These are phyloP conservation scores for Misopates orontium DNA, from an alignment of 257 asterid genomes.

Conservation along the genomic window DNA sequence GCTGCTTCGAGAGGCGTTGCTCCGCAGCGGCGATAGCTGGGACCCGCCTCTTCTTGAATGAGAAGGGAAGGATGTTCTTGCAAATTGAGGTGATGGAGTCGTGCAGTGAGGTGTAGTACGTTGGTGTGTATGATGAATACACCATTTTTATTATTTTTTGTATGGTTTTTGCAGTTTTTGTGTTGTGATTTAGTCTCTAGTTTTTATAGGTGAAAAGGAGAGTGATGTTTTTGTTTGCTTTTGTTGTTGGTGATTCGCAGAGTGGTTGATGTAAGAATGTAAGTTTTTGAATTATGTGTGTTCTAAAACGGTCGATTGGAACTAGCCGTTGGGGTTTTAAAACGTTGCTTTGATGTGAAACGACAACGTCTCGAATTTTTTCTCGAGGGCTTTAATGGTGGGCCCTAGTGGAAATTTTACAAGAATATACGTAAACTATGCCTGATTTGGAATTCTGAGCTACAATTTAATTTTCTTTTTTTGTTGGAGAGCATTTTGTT, in stretches of 20 bases:
- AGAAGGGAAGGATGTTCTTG: conserved; percentile 76
- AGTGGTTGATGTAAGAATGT: conserved; percentile 25
- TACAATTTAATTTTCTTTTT: too few species aligned
- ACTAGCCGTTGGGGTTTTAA: conserved; percentile 64
- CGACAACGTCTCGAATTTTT: neutral
- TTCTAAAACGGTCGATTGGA: conserved; percentile 44
- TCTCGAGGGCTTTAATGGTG: neutral
- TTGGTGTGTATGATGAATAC: conserved; percentile 74
- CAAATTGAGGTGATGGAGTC: conserved; percentile 88
- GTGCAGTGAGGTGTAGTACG: conserved; percentile 79
- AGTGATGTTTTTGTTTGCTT: conserved; percentile 4
- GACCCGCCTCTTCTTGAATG: conserved; percentile 80
- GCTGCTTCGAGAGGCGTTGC: conserved; percentile 77
- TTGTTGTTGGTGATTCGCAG: conserved; percentile 24
- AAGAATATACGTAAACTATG: too few species aligned
- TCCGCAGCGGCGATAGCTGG: conserved; percentile 94
- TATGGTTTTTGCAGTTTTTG: conserved; percentile 1
- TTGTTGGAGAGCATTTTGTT: too few species aligned
- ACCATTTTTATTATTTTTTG: conserved; percentile 44
- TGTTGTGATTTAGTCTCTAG: conserved; percentile 14
- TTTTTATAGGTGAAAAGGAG: conserved; percentile 20
- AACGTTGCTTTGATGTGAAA: conserved; percentile 41
- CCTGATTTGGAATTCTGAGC: neutral
- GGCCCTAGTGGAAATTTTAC: too few species aligned
- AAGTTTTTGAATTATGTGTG: conserved; percentile 30